A percentile compares a stretch with the other conserved stretches of the same genome.
phyloP scores from a whole-genome alignment of 2,329 filamentous ascomycete species.

The Triangularia setosa region DNA sequence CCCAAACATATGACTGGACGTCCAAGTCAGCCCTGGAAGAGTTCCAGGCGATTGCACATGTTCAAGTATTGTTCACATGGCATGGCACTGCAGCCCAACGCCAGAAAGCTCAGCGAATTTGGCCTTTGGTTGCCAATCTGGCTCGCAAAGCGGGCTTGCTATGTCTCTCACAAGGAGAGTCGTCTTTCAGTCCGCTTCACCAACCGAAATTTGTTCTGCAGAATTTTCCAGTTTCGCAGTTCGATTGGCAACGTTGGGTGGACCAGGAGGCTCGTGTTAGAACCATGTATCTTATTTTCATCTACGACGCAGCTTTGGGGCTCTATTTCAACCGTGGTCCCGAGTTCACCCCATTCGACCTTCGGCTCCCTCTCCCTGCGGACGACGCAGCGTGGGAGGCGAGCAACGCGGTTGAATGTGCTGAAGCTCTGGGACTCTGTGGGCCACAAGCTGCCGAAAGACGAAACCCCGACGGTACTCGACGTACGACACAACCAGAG shows the following conservation, averaged over 20 bases:
- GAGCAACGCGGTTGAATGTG: slow-evolving; percentile 53
- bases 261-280: slow-evolving; percentile 67
- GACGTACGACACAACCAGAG: slow-evolving; percentile 60
- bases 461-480: slow-evolving; percentile 59
- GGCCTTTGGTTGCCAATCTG: slow-evolving; percentile 53
- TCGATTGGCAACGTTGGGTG: slow-evolving; percentile 65
- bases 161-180: slow-evolving; percentile 46
- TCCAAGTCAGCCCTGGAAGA: slow-evolving; percentile 52
- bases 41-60: slow-evolving; percentile 61
- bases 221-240: slow-evolving; percentile 47
- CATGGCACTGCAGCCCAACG: slow-evolving; percentile 65
- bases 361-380: slow-evolving; percentile 64
- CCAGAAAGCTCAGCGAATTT: slow-evolving; percentile 57
- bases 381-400: slow-evolving; percentile 76
- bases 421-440: slow-evolving; percentile 60
- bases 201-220: slow-evolving; percentile 48
- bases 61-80: slow-evolving; percentile 63
- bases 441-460: slow-evolving; percentile 52
- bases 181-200: slow-evolving; percentile 57
- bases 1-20: slow-evolving; percentile 38
- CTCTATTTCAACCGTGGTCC: slow-evolving; percentile 69
- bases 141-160: slow-evolving; percentile 55
- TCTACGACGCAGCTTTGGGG: slow-evolving; percentile 61
- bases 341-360: slow-evolving; percentile 60
- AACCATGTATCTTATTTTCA: slow-evolving; percentile 60